Evolutionary conservation across 2,329 filamentous ascomycete genomes (phyloP), one percentile per base, ranked within the genome.

Genomic region (Paecilomyces sp.): DNA sequence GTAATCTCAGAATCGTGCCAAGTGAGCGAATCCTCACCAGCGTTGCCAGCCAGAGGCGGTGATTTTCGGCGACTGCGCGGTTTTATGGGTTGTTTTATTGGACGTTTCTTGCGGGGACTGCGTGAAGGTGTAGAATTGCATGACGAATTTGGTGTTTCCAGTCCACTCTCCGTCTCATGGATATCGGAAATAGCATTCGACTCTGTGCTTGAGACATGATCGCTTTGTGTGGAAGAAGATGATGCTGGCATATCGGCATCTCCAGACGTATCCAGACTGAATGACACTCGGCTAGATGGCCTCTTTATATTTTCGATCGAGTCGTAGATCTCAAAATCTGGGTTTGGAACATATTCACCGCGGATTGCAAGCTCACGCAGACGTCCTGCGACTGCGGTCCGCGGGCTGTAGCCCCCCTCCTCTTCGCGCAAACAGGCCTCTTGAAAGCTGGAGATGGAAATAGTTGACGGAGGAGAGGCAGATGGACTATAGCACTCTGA

Each of bases 1-100:
- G 85, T 87, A 66, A 87, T 87, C 67, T 88, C 85, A 41, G 78
- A 77, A 63, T 85, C 82, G 66, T 82, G 81, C 85, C 85, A 87
- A 60, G 75, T 76, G 55, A 76, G 65, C 11, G 74, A 66, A 57
- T 74, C 67, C 57, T 73, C 71, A 13, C 60, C 61, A n/a, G 62
- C 57, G 36, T 63, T 62, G 18, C 59, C 58, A 50, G 64, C 56
- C 28, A 70, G 67, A 50, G 76, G 74, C 36, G 76, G 74, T 3
- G 76, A 76, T 53, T 64, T 64, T 57, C 65, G 67, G 56, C 65
- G 65, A 24, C 65, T 68, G 60, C 69, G 72, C 53, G 51, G 58
- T 59, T 68, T 69, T 1, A 67, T 63, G 6, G 65, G 62, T 24
- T 63, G 64, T 12, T 54, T 41, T 11, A 62, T 57, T 53, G 62